A percentile compares a stretch with the other conserved stretches of the same genome.
These are phyloP conservation scores for Leccinum sublutescens DNA, from an alignment of 768 basidiomycete genomes.

Conservation along the genomic window DNA sequence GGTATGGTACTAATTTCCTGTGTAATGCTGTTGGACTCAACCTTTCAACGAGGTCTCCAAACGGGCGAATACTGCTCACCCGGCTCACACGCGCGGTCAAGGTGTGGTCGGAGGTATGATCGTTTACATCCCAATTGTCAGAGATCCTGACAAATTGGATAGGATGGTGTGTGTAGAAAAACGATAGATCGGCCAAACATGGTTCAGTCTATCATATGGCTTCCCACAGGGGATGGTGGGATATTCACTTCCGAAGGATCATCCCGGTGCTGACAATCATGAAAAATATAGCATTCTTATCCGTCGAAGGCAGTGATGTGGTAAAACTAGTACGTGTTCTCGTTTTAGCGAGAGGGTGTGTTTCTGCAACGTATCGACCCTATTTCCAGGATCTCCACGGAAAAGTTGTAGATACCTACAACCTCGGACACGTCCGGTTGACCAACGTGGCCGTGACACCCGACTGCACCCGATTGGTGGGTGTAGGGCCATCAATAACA, in stretches of 20 bases:
- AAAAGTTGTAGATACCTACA: constrained; percentile 41
- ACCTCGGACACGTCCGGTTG: constrained; percentile 44
- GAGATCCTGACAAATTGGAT: constrained; percentile 5
- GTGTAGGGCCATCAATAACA: constrained; percentile 48
- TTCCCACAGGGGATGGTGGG: constrained; percentile 48
- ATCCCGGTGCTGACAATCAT: constrained; percentile 13
- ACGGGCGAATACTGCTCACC: constrained; percentile 43
- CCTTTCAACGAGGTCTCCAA: constrained; percentile 42
- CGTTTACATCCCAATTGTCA: constrained; percentile 1
- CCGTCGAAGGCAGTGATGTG: constrained; percentile 49
- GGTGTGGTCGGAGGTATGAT: constrained; percentile 49
- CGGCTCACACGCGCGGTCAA: constrained; percentile 50
- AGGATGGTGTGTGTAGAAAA: constrained; percentile 51
- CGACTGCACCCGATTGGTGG: constrained; percentile 45
- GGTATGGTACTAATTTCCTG: constrained; percentile 29
- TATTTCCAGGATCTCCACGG: constrained; percentile 43
- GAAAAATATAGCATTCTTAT: constrained; percentile 45
- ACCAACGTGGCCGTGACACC: constrained; percentile 51
- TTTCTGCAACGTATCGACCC: constrained; percentile 16
- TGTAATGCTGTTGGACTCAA: constrained; percentile 4
- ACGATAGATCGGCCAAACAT: constrained; percentile 47
- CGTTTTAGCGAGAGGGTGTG: constrained; percentile 3
- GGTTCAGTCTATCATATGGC: constrained; percentile 53
- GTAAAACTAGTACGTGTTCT: constrained; percentile 40
- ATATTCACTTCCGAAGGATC: constrained; percentile 4